Base-by-base conservation (phyloP, 1,284 basidiomycete genomes). In the Ustilago xerochloae region DNA sequence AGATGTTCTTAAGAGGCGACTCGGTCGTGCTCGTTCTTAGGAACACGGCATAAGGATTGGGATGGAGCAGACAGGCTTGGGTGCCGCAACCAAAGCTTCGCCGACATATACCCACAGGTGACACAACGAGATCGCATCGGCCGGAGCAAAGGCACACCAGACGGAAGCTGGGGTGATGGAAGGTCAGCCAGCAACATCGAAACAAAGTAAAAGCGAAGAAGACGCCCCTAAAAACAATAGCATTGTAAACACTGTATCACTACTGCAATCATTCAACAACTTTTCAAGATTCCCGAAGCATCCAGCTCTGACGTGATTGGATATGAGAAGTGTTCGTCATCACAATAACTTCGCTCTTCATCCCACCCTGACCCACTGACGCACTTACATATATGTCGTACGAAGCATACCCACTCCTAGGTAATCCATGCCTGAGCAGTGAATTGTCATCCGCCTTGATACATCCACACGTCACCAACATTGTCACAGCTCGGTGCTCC, bases 1-100 rank as follows among this genome's bases (percentile, higher is more conserved):
- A 96, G 87, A 97, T 97, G 91, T 94, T 93, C 85, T 66, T 84
- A 24, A 66, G 82, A 6, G 82, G 82, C 35, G 82, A 84, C 59
- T 83, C 81, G 22, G 82, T 84, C n/a, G 81, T 83, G 15, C 69
- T 84, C n/a, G 66, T 75, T 6, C 62, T 75, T 15, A 36, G 73
- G 24, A 75, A 75, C 47, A 72, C 73, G 8, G 63, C 73, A 7
- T 75, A 45, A 46, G 15, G n/a, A 33, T 20, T n/a, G 24, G 9
- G 18, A 48, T 9, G 28, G 29, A 32, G n/a, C 9, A 32, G 46
- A 20, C 1, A 32, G 46, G 28, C 30, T 32, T 29, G 46, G n/a
- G 35, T 36, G 35, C 35, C 13, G 7, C 35, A n/a, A n/a, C n/a
- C n/a, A n/a, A n/a, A n/a, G n/a, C n/a, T n/a, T n/a, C n/a, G 32